Percentiles rank a stretch among this genome's conserved stretches.
Evolutionary conservation across 352 stramenopile species (phyloP).

Genomic region (Pilasporangium apinafurcum): DNA sequence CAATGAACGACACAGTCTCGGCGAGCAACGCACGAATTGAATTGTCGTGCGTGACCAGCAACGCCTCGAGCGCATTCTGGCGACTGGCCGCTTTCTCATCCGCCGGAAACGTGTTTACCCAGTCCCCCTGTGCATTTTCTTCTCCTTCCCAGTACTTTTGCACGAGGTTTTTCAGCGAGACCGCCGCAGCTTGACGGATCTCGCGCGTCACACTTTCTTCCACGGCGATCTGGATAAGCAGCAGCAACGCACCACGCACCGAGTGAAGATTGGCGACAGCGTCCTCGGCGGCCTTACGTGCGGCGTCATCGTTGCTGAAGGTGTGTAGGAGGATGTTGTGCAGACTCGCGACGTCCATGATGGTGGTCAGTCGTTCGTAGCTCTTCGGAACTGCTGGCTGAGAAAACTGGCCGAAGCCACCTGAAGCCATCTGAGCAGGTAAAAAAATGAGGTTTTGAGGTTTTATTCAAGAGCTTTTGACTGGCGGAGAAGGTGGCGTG

Average conservation of each 20-base stretch:
- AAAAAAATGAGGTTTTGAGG: too few relatives aligned
- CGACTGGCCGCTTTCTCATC: conserved; percentile 59
- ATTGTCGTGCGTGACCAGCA: conserved; percentile 88
- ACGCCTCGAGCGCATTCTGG: conserved; percentile 70
- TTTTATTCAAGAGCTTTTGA: too few relatives aligned
- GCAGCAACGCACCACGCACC: conserved; percentile 63
- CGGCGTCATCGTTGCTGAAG: conserved; percentile 71
- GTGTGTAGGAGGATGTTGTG: conserved; percentile 87
- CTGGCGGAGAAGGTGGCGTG: too few relatives aligned
- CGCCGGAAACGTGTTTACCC: conserved; percentile 53
- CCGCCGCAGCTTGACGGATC: conserved; percentile 90
- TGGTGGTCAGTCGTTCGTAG: conserved; percentile 1
- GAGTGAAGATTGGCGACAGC: conserved; percentile 71
- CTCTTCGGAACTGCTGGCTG: too few relatives aligned
- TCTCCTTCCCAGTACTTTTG: conserved; percentile 91
- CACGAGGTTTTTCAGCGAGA: conserved; percentile 95
- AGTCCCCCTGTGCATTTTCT: conserved; percentile 69
- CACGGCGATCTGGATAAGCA: conserved; percentile 79
- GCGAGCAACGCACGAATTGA: conserved; percentile 89
- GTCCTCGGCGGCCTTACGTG: conserved; percentile 69
- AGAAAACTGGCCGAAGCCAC: too few relatives aligned
- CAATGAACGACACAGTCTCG: conserved; percentile 93
- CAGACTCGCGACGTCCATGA: conserved; percentile 85
- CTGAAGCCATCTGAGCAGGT: too few relatives aligned
- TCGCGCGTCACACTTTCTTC: conserved; percentile 64